A percentile compares a stretch with the other conserved stretches of the same genome.
Conservation (phyloP, 2,329 filamentous ascomycete species). For the Penicillium vulpinum region DNA sequence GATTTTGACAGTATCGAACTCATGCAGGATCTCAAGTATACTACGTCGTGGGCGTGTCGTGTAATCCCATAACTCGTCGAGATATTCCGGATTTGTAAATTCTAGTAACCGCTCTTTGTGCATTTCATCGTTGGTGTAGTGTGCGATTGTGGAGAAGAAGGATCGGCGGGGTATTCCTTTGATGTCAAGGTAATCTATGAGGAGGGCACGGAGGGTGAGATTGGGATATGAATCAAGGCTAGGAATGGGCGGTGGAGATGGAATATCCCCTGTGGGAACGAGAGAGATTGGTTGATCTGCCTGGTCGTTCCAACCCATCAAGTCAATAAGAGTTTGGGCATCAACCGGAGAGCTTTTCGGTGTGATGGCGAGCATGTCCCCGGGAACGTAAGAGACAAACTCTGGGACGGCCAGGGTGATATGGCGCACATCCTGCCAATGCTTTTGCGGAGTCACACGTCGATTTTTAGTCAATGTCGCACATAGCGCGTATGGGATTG, state of each 20-base stretch:
- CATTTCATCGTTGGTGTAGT: constrained; percentile 69
- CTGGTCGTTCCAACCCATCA: constrained; percentile 74
- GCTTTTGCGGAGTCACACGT: constrained; percentile 70
- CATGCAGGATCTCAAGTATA: constrained; percentile 87
- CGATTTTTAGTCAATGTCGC: constrained; percentile 66
- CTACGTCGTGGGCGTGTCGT: constrained; percentile 85
- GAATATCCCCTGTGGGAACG: constrained; percentile 27
- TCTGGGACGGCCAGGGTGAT: constrained; percentile 59
- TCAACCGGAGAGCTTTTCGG: constrained; percentile 85
- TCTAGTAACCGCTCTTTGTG: constrained; percentile 82
- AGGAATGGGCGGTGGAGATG: constrained; percentile 33
- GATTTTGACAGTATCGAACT: constrained; percentile 81
- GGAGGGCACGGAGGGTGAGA: constrained; percentile 69
- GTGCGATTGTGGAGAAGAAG: constrained; percentile 77
- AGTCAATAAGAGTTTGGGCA: constrained; percentile 72
- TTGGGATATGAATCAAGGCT: constrained; percentile 37
- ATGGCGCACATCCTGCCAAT: constrained; percentile 94
- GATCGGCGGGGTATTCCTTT: constrained; percentile 82
- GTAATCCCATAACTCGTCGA: constrained; percentile 95
- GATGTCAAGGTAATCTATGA: constrained; percentile 84
- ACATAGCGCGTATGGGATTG: constrained; percentile 57
- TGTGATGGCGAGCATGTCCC: constrained; percentile 77
- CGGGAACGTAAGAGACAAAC: constrained; percentile 60
- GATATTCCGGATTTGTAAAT: constrained; percentile 73
- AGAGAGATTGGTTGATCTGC: constrained; percentile 70